These are phyloP conservation scores for Cochlearia excelsa DNA, from an alignment of 345 rosid genomes.

Conservation along the genomic window DNA sequence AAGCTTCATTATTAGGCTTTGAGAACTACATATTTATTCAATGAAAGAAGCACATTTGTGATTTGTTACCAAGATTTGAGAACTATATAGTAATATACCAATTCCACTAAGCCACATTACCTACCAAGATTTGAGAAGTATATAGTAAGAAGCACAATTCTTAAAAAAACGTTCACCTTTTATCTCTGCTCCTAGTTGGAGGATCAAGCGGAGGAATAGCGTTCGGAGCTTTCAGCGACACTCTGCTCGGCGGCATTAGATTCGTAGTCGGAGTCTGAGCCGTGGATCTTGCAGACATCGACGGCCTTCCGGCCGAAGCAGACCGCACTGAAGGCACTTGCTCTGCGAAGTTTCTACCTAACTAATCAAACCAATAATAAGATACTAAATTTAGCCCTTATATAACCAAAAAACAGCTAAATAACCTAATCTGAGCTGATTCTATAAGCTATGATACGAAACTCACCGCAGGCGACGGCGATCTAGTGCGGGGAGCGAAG, in stretches of 20 bases:
- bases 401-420: constrained; percentile 17
- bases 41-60: not conserved
- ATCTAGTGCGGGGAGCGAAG: constrained; percentile 57
- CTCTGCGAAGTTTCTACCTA: constrained; percentile 92
- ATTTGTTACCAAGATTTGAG: no score
- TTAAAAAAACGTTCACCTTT: constrained; percentile 36
- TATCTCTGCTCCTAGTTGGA: constrained; percentile 51
- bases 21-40: not conserved
- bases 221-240: constrained; percentile 54
- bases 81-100: no score
- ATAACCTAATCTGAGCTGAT: constrained; percentile 23
- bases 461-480: constrained; percentile 93
- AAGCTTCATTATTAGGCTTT: not conserved
- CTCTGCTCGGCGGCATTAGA: constrained; percentile 59
- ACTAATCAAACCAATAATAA: constrained; percentile 54
- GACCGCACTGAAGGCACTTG: constrained; percentile 69
- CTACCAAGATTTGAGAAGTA: constrained; percentile 12
- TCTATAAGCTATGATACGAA: constrained; percentile 10
- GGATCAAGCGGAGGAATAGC: constrained; percentile 67
- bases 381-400: constrained; percentile 31
- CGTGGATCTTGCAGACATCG: constrained; percentile 47
- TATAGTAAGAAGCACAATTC: constrained; percentile 1
- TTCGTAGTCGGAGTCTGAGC: constrained; percentile 44
- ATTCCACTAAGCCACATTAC: constrained; percentile 9
- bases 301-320: constrained; percentile 81